Evolutionary conservation across 257 asterid genomes (phyloP).

Genomic region (Leonotis leonurus): DNA sequence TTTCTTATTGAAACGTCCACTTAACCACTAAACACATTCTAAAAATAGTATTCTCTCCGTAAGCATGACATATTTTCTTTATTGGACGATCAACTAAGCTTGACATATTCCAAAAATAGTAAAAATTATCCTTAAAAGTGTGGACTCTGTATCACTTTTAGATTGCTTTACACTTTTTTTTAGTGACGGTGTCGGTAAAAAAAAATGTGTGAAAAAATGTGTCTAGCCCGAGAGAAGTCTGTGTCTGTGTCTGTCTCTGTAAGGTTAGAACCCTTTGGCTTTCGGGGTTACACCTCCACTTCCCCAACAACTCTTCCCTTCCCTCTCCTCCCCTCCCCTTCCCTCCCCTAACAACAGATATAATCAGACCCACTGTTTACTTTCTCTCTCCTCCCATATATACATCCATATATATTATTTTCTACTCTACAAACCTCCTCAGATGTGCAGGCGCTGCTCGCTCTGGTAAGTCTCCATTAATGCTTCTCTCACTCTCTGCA

Average conservation of each 20-base stretch:
- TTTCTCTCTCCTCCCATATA: slow-evolving; percentile 29
- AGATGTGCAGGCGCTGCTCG: slow-evolving; percentile 50
- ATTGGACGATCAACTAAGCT: no score
- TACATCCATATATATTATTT: not conserved
- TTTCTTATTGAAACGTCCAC: slow-evolving; percentile 14
- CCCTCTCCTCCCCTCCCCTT: slow-evolving; percentile 47
- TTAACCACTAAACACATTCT: no score
- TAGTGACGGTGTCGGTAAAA: no score
- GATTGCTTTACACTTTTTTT: no score
- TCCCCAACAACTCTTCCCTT: slow-evolving; percentile 12
- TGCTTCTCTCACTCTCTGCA: slow-evolving; percentile 46
- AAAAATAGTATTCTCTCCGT: no score
- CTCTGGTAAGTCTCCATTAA: slow-evolving; percentile 16
- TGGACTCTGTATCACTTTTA: no score
- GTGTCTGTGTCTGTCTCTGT: no score
- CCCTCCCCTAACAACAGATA: slow-evolving; percentile 27
- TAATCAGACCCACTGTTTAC: slow-evolving; percentile 27
- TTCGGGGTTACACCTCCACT: slow-evolving; percentile 36
- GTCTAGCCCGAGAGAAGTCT: no score
- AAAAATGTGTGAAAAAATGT: no score
- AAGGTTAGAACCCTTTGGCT: slow-evolving; percentile 19
- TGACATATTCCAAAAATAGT: no score
- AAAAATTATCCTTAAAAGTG: no score
- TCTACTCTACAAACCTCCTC: slow-evolving; percentile 33
- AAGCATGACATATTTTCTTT: no score